Conservation (phyloP, 2,329 filamentous ascomycete genomes). For the Trichoderma simmonsii region DNA sequence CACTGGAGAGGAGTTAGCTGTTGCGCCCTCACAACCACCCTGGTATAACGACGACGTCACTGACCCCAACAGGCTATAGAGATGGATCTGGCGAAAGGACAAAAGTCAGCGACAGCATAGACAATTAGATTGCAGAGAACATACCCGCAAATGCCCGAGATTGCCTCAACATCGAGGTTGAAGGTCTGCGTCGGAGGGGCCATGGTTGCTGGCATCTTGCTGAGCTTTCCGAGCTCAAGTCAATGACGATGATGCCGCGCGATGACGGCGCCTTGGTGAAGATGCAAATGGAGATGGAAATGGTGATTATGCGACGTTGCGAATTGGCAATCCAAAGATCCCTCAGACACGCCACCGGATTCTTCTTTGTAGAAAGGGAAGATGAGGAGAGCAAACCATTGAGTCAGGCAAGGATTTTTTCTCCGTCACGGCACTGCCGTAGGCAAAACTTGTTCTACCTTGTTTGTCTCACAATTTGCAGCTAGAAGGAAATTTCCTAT, state of each 20-base stretch:
- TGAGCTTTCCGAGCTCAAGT: neutral
- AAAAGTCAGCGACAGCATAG: neutral
- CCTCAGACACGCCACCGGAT: neutral
- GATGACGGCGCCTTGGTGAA: neutral
- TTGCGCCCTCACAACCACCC: neutral
- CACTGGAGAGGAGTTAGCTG: conserved; percentile 43
- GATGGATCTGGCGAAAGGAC: conserved; percentile 62
- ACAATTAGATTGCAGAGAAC: conserved; percentile 25
- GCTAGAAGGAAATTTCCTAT: conserved; percentile 6
- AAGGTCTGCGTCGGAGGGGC: conserved; percentile 54
- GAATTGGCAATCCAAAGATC: neutral
- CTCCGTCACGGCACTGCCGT: neutral
- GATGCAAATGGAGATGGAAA: neutral
- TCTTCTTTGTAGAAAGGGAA: neutral
- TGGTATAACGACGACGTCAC: conserved; percentile 19
- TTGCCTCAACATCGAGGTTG: conserved; percentile 81
- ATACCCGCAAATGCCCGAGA: conserved; percentile 87
- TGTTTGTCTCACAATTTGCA: conserved; percentile 10
- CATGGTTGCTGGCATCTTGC: conserved; percentile 37
- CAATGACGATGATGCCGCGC: conserved; percentile 8
- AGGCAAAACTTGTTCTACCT: neutral
- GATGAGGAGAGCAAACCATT: neutral
- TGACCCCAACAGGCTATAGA: conserved; percentile 87
- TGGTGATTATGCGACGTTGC: neutral
- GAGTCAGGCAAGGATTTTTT: neutral